Conservation (phyloP, 1,284 basidiomycete genomes). For the Pterula multifida region DNA sequence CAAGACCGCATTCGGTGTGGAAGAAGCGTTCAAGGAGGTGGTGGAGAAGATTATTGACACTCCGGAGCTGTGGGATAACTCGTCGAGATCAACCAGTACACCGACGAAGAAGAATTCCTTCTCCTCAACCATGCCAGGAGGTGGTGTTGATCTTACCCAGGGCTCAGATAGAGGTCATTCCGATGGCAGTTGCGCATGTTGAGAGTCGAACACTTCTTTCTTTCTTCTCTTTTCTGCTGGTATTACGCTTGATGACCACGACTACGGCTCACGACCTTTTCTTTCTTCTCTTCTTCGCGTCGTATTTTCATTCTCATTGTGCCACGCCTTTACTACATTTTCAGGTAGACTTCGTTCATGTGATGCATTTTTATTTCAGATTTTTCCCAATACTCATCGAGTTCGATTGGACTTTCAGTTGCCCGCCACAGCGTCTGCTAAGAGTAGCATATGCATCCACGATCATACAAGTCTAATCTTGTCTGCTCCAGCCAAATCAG, state of each 20-base stretch:
- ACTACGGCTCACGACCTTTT: background rate
- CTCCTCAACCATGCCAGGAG: background rate
- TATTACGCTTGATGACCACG: background rate
- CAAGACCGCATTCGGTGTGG: slow-evolving; percentile 76
- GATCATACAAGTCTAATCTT: too few relatives aligned
- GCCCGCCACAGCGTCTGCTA: too few relatives aligned
- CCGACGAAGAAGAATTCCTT: slow-evolving; percentile 1
- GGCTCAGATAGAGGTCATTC: slow-evolving; percentile 14
- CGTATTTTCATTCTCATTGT: too few relatives aligned
- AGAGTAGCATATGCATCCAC: too few relatives aligned
- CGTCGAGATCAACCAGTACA: slow-evolving; percentile 12
- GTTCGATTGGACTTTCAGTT: too few relatives aligned
- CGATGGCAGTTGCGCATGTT: slow-evolving; percentile 9
- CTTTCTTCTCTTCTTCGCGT: too few relatives aligned
- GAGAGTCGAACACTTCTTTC: background rate
- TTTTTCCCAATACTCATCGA: too few relatives aligned
- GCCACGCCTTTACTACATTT: too few relatives aligned
- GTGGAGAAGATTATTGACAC: slow-evolving; percentile 64
- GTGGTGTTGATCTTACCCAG: slow-evolving; percentile 11
- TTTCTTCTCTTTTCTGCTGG: background rate
- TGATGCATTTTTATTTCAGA: too few relatives aligned
- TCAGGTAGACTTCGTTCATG: too few relatives aligned
- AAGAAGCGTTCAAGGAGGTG: slow-evolving; percentile 71
- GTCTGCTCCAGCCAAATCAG: too few relatives aligned
- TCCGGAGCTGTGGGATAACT: slow-evolving; percentile 50